phyloP scores from a whole-genome alignment of 352 stramenopile species.

The Phytopythium mirpurense region DNA sequence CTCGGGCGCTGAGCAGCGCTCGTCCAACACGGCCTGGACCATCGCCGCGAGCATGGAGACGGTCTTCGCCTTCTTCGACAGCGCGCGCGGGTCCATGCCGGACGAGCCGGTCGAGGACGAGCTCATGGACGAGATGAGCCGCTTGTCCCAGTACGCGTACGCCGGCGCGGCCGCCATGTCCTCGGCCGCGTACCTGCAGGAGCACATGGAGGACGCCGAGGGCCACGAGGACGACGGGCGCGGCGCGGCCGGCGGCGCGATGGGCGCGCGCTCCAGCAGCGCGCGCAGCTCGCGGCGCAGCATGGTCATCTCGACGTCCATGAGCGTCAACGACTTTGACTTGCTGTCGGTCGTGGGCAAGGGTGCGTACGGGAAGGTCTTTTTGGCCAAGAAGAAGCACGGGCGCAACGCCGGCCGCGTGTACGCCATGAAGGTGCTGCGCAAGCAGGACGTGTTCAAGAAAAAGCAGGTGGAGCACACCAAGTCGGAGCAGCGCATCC shows the following conservation, averaged over 20 bases:
- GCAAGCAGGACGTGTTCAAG: conserved; percentile 82
- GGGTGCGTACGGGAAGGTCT: conserved; percentile 85
- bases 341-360: conserved; percentile 83
- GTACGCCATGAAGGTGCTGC: conserved; percentile 89
- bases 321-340: conserved; percentile 80
- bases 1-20: conserved; percentile 56
- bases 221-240: conserved; percentile 43
- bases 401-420: conserved; percentile 61
- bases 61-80: conserved; percentile 84
- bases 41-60: conserved; percentile 81
- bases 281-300: conserved; percentile 44
- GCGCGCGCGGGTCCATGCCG: conserved; percentile 68
- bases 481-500: conserved; percentile 85
- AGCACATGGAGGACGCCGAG: conserved; percentile 72
- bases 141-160: conserved; percentile 67
- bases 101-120: conserved; percentile 68
- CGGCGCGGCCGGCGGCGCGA: conserved; percentile 7
- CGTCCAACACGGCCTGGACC: conserved; percentile 77
- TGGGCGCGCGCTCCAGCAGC: conserved; percentile 30
- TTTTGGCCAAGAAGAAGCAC: conserved; percentile 76
- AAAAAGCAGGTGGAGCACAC: conserved; percentile 87
- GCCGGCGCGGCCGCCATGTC: conserved; percentile 49
- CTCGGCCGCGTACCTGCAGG: conserved; percentile 40
- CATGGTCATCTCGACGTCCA: conserved; percentile 77
- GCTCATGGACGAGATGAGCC: conserved; percentile 77